Evolutionary conservation across 768 basidiomycete species (phyloP), one percentile per base, ranked within the genome.

Genomic region (Naganishia vaughanmartiniae): DNA sequence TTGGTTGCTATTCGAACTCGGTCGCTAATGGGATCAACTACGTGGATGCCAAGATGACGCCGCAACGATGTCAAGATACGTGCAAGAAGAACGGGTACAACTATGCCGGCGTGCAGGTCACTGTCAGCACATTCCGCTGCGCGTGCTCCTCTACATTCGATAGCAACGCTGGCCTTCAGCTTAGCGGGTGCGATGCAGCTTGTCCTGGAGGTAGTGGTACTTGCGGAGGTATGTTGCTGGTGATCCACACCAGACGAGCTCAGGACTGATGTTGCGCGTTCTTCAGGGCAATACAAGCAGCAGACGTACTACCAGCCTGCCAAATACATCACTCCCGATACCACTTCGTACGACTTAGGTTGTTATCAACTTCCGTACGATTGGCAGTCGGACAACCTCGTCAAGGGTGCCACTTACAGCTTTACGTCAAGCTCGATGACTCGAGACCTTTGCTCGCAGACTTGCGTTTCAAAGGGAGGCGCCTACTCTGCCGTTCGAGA

Each of bases 401-500:
- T 66, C 30, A 53, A 53, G 31, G 36, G 36, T 19, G 65, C 65
- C 21, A 28, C 19, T 21, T 77, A 76, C 73, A 71, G 54, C 46
- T 78, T 75, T 73, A 60, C 48, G 21, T 72, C 73, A 21, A 39
- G 28, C 19, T n/a, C 73, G 0, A 68, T 68, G 67, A 68, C 67
- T 5, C 39, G 42, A 4, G 34, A 68, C 17, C 46, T 54, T 28
- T 68, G 67, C 28, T 30, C 42, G 34, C 12, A 3, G 9, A 76
- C 76, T 69, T 80, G 79, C 57, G 63, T 66, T 56, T 42, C 73
- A 54, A 51, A 67, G 24, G 73, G 72, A 55, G 57, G 73, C 28
- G 74, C 72, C 26, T 78, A 75, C 76, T 73, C 79, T 46, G 69
- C 67, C 28, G 67, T 68, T 63, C 74, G 70, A 54, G 65, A 76